A percentile compares a stretch with the other conserved stretches of the same genome.
These are phyloP conservation scores for Rhodamnia rubescens DNA, from an alignment of 345 rosid genomes.

Conservation along the genomic window DNA sequence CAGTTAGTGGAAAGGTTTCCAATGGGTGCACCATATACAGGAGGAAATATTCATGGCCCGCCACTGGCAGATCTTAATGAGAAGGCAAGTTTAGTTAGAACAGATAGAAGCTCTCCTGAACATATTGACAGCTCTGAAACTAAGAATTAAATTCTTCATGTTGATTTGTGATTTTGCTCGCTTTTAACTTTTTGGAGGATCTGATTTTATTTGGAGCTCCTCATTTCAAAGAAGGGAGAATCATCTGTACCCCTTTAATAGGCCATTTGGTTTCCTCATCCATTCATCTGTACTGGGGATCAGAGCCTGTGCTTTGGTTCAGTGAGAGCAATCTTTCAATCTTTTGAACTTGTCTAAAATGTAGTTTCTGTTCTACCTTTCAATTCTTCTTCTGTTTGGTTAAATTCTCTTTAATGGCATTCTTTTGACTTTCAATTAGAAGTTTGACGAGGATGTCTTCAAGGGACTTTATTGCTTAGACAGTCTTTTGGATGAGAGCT, in stretches of 20 bases:
- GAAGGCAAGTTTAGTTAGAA: conserved; percentile 50
- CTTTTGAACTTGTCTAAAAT: background rate
- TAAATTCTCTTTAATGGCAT: background rate
- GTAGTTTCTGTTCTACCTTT: background rate
- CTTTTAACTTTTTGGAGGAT: background rate
- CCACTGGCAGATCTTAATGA: conserved; percentile 92
- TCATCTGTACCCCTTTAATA: background rate
- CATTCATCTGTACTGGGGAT: background rate
- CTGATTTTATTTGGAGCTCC: background rate
- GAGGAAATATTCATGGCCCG: conserved; percentile 96
- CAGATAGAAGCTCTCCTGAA: background rate
- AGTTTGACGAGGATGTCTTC: background rate
- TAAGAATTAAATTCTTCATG: background rate
- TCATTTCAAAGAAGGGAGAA: background rate
- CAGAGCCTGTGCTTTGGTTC: background rate
- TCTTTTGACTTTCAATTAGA: background rate
- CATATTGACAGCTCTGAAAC: background rate
- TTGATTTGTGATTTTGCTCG: background rate
- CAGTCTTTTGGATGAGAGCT: background rate
- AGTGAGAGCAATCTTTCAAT: background rate
- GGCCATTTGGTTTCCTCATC: background rate
- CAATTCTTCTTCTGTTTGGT: background rate
- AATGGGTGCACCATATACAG: conserved; percentile 98
- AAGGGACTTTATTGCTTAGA: background rate
- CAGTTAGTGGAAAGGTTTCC: conserved; percentile 99